Evolutionary conservation across 768 basidiomycete species (phyloP).

Genomic region (Butyriboletus loyo): DNA sequence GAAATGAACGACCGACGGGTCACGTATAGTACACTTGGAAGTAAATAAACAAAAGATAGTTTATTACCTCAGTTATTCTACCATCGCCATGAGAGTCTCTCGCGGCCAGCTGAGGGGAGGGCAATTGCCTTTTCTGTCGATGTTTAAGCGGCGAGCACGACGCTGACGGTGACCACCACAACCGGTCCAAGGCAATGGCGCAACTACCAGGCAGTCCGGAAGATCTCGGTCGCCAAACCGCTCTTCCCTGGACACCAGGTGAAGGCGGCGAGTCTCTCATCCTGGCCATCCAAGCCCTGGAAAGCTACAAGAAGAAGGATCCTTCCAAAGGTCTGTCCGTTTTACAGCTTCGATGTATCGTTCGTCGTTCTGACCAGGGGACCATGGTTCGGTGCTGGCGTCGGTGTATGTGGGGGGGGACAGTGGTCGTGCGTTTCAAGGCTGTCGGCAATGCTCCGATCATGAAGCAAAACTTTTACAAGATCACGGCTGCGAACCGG

Average conservation of each 20-base stretch:
- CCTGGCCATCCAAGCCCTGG: slow-evolving; percentile 69
- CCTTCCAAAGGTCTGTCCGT: slow-evolving; percentile 60
- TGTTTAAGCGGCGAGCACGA: neutral
- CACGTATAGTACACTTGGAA: neutral
- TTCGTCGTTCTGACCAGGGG: neutral
- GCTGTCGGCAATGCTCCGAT: slow-evolving; percentile 97
- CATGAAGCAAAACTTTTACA: slow-evolving; percentile 99
- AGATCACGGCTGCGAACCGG: slow-evolving; percentile 90
- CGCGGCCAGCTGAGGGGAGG: too few relatives aligned
- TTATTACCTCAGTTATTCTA: neutral
- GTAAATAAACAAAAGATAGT: neutral
- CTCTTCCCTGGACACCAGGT: slow-evolving; percentile 33
- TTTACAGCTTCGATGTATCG: neutral
- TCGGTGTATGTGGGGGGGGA: neutral
- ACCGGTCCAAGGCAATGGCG: slow-evolving; percentile 21
- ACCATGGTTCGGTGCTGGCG: neutral
- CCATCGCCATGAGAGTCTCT: neutral
- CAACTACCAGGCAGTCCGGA: slow-evolving; percentile 33
- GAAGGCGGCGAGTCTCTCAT: slow-evolving; percentile 31
- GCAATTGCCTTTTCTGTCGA: slow-evolving; percentile 13
- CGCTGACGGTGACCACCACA: neutral
- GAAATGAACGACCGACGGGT: neutral
- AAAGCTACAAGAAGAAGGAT: slow-evolving; percentile 86
- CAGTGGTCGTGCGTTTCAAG: slow-evolving; percentile 96
- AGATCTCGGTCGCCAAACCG: slow-evolving; percentile 29